phyloP scores from a whole-genome alignment of 1,284 basidiomycete genomes.

The Microbotryum scabiosae region DNA sequence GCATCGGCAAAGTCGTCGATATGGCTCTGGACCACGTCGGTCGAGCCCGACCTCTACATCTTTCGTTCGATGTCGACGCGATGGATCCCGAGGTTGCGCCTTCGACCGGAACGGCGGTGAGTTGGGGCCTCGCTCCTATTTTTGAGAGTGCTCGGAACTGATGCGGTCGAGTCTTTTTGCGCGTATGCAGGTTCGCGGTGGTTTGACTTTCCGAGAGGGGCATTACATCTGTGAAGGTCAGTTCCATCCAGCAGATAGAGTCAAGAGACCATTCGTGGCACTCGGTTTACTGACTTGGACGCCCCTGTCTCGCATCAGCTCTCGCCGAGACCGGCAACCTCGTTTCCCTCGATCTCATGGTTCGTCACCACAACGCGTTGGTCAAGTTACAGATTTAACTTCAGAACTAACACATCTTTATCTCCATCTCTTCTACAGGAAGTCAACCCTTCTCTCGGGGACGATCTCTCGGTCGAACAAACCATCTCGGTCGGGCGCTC shows the following conservation, averaged over 20 bases:
- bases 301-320: slow-evolving; percentile 40
- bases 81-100: slow-evolving; percentile 85
- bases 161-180: not conserved
- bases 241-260: not conserved
- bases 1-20: slow-evolving; percentile 89
- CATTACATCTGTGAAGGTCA: slow-evolving; percentile 82
- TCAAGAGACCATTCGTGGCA: too few relatives aligned
- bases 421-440: slow-evolving; percentile 53
- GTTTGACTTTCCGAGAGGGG: slow-evolving; percentile 92
- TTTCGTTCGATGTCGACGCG: slow-evolving; percentile 83
- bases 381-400: too few relatives aligned
- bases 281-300: too few relatives aligned
- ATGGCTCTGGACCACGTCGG: slow-evolving; percentile 94
- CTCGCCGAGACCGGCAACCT: slow-evolving; percentile 87
- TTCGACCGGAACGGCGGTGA: slow-evolving; percentile 83
- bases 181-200: slow-evolving; percentile 66
- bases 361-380: too few relatives aligned
- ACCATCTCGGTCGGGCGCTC: slow-evolving; percentile 93
- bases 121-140: slow-evolving; percentile 25
- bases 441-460: slow-evolving; percentile 83
- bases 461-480: slow-evolving; percentile 63
- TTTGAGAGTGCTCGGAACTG: not conserved
- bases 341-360: slow-evolving; percentile 87
- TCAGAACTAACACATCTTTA: not conserved
- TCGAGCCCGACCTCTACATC: slow-evolving; percentile 76